phyloP scores from a whole-genome alignment of 371 early-diverging fungal genomes.

The Lichtheimia corymbifera region DNA sequence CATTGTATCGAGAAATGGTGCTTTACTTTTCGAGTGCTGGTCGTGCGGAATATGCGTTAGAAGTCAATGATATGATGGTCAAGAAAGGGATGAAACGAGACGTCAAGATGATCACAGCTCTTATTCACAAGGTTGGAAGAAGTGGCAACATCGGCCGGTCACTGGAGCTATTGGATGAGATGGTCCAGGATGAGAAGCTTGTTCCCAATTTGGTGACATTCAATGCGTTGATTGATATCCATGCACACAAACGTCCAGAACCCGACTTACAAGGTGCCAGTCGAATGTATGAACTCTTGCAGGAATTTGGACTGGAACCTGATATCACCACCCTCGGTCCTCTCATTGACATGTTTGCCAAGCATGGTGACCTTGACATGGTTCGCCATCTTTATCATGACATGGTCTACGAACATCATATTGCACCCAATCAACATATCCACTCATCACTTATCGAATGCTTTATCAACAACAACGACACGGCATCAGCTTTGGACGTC shows the following conservation, averaged over 20 bases:
- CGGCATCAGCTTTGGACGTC: conserved; percentile 24
- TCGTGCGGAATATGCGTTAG: conserved; percentile 37
- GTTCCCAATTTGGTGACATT: conserved; percentile 42
- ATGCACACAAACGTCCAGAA: conserved; percentile 39
- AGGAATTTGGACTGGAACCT: conserved; percentile 28
- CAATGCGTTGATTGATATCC: conserved; percentile 52
- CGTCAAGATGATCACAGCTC: conserved; percentile 34
- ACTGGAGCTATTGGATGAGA: conserved; percentile 37
- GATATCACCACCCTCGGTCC: conserved; percentile 37
- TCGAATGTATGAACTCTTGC: conserved; percentile 26
- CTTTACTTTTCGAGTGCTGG: conserved; percentile 43
- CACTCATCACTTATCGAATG: conserved; percentile 39
- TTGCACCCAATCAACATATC: conserved; percentile 30
- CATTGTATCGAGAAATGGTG: conserved; percentile 32
- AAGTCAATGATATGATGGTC: conserved; percentile 43
- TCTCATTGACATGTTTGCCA: conserved; percentile 47
- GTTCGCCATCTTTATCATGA: conserved; percentile 28
- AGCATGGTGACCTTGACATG: conserved; percentile 30
- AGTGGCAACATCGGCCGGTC: conserved; percentile 33
- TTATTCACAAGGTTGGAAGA: conserved; percentile 52
- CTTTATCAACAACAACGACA: conserved; percentile 30
- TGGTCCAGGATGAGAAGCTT: conserved; percentile 20
- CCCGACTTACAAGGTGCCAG: conserved; percentile 35
- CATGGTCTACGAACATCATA: conserved; percentile 21
- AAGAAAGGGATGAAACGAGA: conserved; percentile 31